A percentile compares a stretch with the other conserved stretches of the same genome.
Evolutionary conservation across 108 stramenopile species (phyloP).

Genomic region (Conticribra guillardii): DNA sequence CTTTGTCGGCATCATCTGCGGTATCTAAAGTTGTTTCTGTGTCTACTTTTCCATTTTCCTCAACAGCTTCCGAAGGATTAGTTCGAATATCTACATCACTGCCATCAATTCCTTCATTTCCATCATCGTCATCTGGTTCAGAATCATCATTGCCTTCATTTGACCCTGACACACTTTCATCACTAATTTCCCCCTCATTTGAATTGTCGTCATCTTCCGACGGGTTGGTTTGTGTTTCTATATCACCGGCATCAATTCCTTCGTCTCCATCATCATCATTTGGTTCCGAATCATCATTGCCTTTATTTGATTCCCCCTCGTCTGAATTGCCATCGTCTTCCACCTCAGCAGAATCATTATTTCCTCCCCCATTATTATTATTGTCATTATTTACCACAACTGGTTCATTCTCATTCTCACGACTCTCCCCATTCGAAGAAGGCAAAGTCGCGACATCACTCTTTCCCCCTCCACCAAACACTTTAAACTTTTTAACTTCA

Average conservation of each 20-base stretch:
- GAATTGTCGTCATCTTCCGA: background rate
- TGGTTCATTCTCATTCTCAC: background rate
- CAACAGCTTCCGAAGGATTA: background rate
- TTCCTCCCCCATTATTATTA: slow-evolving; percentile 8
- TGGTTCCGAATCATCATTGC: background rate
- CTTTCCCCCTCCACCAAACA: background rate
- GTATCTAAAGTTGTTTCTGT: background rate
- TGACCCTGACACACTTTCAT: too few species aligned
- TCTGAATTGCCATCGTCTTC: background rate
- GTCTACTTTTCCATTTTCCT: background rate
- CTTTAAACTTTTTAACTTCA: background rate
- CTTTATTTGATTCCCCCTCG: background rate
- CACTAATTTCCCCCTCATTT: too few species aligned
- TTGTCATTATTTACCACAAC: background rate
- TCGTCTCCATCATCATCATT: background rate
- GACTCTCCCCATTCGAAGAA: too few species aligned
- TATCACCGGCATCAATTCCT: background rate
- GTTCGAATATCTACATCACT: background rate
- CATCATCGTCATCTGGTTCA: background rate
- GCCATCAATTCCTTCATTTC: background rate
- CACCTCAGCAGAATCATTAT: background rate
- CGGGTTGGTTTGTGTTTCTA: background rate
- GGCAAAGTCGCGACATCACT: slow-evolving; percentile 3
- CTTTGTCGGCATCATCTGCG: background rate
- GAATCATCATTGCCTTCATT: background rate